phyloP scores from a whole-genome alignment of 2,329 filamentous ascomycete genomes.

The Hypoxylon sp. region DNA sequence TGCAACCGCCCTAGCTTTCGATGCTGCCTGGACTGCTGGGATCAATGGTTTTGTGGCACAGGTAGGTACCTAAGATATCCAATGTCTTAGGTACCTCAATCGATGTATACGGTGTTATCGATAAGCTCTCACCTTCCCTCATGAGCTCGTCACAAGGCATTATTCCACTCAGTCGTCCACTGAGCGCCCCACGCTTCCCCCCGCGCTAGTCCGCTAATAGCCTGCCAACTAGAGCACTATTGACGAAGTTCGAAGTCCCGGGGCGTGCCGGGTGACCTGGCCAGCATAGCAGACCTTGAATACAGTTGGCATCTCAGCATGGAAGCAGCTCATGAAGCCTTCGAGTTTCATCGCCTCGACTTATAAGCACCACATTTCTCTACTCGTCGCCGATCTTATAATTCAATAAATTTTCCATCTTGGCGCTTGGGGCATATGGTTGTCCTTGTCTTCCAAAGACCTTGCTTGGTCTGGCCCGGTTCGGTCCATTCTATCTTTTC shows the following conservation, averaged over 20 bases:
- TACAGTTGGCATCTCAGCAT: constrained; percentile 2
- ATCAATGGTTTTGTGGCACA: too few relatives aligned
- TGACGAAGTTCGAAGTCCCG: constrained; percentile 1
- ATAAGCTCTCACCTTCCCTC: constrained; percentile 23
- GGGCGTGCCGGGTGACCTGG: constrained; percentile 40
- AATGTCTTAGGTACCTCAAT: neutral
- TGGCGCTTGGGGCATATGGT: constrained; percentile 8
- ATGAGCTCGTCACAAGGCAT: constrained; percentile 41
- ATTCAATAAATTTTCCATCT: neutral
- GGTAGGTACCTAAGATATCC: neutral
- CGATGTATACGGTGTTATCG: constrained; percentile 10
- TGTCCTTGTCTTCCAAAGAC: constrained; percentile 9
- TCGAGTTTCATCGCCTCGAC: constrained; percentile 20
- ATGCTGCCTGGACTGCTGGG: too few relatives aligned
- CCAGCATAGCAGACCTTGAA: neutral
- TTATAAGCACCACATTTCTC: neutral
- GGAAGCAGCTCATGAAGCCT: neutral
- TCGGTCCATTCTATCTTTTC: constrained; percentile 11
- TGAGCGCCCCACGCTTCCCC: constrained; percentile 31
- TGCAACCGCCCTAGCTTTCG: neutral
- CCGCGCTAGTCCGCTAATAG: constrained; percentile 16
- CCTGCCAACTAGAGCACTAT: constrained; percentile 11
- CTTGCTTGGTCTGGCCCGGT: constrained; percentile 6
- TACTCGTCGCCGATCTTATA: constrained; percentile 5
- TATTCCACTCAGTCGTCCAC: constrained; percentile 8